A percentile compares a stretch with the other conserved stretches of the same genome.
These are phyloP conservation scores for Phaffia australis DNA, from an alignment of 768 basidiomycete species.

Conservation along the genomic window DNA sequence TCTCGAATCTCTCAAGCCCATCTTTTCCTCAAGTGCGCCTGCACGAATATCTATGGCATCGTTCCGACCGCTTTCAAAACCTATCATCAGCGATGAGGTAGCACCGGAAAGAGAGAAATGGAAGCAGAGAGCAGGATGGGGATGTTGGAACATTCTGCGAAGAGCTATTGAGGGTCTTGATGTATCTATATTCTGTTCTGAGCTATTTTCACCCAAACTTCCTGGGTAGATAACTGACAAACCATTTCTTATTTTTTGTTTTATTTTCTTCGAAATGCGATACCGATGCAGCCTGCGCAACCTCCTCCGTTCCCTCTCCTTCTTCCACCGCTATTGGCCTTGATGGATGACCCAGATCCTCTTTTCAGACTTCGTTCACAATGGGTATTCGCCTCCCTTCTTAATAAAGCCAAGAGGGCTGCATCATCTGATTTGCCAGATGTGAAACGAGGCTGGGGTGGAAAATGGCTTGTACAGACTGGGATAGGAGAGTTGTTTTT, in stretches of 20 bases:
- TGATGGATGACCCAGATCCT: slow-evolving; percentile 14
- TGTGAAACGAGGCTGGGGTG: slow-evolving; percentile 18
- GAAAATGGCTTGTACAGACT: slow-evolving; percentile 18
- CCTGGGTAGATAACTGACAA: background rate
- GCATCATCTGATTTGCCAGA: background rate
- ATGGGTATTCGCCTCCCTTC: background rate
- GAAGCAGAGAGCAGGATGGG: slow-evolving; percentile 19
- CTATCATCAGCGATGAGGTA: slow-evolving; percentile 11
- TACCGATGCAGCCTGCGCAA: background rate
- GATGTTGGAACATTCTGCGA: slow-evolving; percentile 23
- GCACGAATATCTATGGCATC: slow-evolving; percentile 17
- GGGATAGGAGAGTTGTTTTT: slow-evolving; percentile 21
- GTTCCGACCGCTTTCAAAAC: slow-evolving; percentile 13
- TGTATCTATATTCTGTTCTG: background rate
- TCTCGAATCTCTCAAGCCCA: slow-evolving; percentile 9
- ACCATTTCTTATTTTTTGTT: background rate
- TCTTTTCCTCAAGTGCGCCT: slow-evolving; percentile 13
- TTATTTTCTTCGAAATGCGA: background rate
- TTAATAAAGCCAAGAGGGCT: background rate
- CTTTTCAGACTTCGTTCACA: background rate
- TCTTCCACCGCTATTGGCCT: slow-evolving; percentile 16
- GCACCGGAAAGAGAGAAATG: background rate
- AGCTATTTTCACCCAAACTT: background rate
- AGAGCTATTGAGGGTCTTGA: slow-evolving; percentile 9
- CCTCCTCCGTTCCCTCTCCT: slow-evolving; percentile 17